Conservation (phyloP, 2,329 filamentous ascomycete species). For the Drechslerella coelobrocha region DNA sequence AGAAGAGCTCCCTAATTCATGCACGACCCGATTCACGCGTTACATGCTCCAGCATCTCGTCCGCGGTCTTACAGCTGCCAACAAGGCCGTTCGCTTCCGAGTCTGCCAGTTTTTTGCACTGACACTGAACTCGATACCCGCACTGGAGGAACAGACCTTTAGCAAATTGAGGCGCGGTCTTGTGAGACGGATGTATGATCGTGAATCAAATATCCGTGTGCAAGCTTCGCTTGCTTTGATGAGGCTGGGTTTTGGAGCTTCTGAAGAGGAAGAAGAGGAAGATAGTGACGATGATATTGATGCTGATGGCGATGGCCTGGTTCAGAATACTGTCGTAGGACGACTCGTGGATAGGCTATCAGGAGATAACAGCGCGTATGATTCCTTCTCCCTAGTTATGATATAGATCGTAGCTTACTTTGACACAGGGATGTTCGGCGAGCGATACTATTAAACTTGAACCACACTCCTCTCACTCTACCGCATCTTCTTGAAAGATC, state of each 20-base stretch:
- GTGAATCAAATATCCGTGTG: constrained; percentile 87
- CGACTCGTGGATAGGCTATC: constrained; percentile 81
- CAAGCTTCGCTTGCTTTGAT: constrained; percentile 93
- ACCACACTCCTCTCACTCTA: constrained; percentile 77
- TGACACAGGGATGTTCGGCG: constrained; percentile 75
- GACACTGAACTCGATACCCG: constrained; percentile 87
- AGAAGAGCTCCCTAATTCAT: constrained; percentile 78
- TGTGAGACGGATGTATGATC: constrained; percentile 86
- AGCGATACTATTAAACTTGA: constrained; percentile 87
- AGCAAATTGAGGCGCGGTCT: constrained; percentile 79
- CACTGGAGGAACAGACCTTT: constrained; percentile 70
- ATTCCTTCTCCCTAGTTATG: background rate
- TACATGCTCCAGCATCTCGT: constrained; percentile 76
- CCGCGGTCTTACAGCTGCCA: constrained; percentile 81
- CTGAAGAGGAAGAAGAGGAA: constrained; percentile 77
- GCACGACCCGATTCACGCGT: constrained; percentile 78
- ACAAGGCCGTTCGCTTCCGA: constrained; percentile 89
- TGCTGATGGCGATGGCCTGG: constrained; percentile 70
- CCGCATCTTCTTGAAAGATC: constrained; percentile 89
- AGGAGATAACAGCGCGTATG: constrained; percentile 81
- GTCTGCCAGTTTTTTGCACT: constrained; percentile 89
- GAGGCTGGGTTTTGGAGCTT: constrained; percentile 65
- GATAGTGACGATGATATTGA: constrained; percentile 71
- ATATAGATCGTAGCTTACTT: constrained; percentile 16
- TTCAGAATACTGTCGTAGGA: constrained; percentile 70